Evolutionary conservation across 495 filamentous ascomycete genomes (phyloP).

Genomic region (Rhypophila decipiens): DNA sequence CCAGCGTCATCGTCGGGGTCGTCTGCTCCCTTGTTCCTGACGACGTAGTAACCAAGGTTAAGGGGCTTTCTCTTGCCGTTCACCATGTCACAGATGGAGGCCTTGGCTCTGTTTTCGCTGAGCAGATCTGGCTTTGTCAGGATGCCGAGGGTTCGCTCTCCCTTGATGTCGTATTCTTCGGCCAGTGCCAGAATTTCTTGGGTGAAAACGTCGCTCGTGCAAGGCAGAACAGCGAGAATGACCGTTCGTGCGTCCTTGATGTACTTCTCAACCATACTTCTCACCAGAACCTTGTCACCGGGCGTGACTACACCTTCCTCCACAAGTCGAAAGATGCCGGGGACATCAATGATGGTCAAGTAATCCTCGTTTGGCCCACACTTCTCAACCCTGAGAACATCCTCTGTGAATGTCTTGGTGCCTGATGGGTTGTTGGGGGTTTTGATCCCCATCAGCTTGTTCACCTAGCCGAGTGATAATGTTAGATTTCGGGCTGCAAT

Average conservation of each 20-base stretch:
- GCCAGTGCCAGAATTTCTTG: conserved; percentile 56
- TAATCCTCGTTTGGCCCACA: conserved; percentile 48
- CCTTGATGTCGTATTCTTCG: conserved; percentile 39
- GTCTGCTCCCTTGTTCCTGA: conserved; percentile 49
- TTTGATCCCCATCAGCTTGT: conserved; percentile 31
- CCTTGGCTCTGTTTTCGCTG: conserved; percentile 39
- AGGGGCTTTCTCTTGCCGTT: conserved; percentile 33
- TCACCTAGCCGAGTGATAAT: conserved; percentile 16
- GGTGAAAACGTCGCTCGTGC: conserved; percentile 55
- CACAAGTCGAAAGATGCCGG: conserved; percentile 56
- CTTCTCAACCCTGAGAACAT: conserved; percentile 53
- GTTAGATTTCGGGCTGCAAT: not conserved
- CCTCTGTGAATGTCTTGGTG: conserved; percentile 35
- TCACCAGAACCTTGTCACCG: conserved; percentile 39
- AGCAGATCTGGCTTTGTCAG: conserved; percentile 56
- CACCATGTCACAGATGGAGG: conserved; percentile 40
- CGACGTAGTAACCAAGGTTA: conserved; percentile 50
- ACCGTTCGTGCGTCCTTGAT: conserved; percentile 48
- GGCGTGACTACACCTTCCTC: conserved; percentile 42
- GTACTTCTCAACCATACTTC: conserved; percentile 43
- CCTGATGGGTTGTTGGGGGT: conserved; percentile 11
- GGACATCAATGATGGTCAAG: conserved; percentile 57
- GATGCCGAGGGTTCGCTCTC: conserved; percentile 51
- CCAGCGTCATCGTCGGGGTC: conserved; percentile 10
- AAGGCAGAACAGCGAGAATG: conserved; percentile 53